A percentile compares a stretch with the other conserved stretches of the same genome.
These are phyloP conservation scores for Phytophthora quininea DNA, from an alignment of 352 stramenopile genomes.

Conservation along the genomic window DNA sequence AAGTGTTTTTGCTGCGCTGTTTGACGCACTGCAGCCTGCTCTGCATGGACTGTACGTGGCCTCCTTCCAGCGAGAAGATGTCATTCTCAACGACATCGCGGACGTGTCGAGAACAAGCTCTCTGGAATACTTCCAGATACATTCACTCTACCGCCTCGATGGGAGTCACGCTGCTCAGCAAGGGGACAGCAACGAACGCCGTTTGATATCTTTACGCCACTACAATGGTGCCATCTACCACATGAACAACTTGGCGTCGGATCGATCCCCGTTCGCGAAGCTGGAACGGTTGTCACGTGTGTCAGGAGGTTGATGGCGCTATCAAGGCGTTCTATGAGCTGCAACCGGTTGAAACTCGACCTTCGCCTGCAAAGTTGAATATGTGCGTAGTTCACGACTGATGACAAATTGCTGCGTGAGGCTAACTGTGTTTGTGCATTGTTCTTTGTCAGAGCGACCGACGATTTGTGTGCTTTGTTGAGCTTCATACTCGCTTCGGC, in stretches of 20 bases:
- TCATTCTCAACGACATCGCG: slow-evolving; percentile 39
- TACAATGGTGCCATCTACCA: slow-evolving; percentile 47
- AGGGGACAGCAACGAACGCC: slow-evolving; percentile 15
- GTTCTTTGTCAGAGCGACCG: slow-evolving; percentile 36
- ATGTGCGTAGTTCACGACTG: slow-evolving; percentile 26
- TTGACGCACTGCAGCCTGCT: slow-evolving; percentile 66
- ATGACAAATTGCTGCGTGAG: background rate
- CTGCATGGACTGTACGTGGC: slow-evolving; percentile 61
- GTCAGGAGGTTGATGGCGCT: slow-evolving; percentile 46
- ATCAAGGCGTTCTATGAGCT: slow-evolving; percentile 52
- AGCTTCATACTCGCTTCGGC: slow-evolving; percentile 60
- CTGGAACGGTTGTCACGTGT: slow-evolving; percentile 51
- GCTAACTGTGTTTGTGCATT: slow-evolving; percentile 1
- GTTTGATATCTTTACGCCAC: slow-evolving; percentile 36
- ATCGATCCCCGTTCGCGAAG: slow-evolving; percentile 66
- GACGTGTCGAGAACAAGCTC: slow-evolving; percentile 30
- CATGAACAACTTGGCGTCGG: slow-evolving; percentile 50
- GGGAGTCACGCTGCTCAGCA: slow-evolving; percentile 17
- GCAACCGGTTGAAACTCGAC: slow-evolving; percentile 13
- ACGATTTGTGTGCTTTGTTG: slow-evolving; percentile 56
- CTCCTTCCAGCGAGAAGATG: slow-evolving; percentile 58
- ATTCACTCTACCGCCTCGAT: slow-evolving; percentile 58
- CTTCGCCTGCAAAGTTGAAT: slow-evolving; percentile 38
- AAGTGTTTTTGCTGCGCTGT: slow-evolving; percentile 62
- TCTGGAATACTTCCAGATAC: slow-evolving; percentile 49